Conservation (phyloP, 83 land plant species). For the Diphasiastrum complanatum region DNA sequence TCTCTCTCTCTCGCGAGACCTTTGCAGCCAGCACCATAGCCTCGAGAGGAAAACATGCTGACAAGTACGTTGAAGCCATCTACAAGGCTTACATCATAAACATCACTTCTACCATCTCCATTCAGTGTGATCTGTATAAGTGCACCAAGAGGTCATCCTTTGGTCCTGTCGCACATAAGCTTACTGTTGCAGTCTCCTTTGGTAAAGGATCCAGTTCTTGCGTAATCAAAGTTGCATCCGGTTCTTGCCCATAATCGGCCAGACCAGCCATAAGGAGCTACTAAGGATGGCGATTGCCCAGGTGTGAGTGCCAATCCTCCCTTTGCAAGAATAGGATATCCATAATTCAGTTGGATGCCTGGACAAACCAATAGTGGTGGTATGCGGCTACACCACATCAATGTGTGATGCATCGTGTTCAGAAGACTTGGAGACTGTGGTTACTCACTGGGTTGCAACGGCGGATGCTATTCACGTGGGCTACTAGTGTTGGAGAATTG, state of each 20-base stretch:
- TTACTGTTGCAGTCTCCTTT: conserved; percentile 57
- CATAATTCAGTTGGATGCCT: conserved; percentile 41
- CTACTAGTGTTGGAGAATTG: too few relatives aligned
- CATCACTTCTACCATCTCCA: conserved; percentile 32
- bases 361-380: conserved; percentile 74
- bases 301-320: conserved; percentile 48
- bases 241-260: conserved; percentile 80
- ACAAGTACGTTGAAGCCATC: conserved; percentile 75
- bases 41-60: conserved; percentile 19
- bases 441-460: too few relatives aligned
- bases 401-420: too few relatives aligned
- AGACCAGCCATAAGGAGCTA: conserved; percentile 51
- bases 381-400: too few relatives aligned
- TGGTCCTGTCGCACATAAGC: conserved; percentile 27
- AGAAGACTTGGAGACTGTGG: too few relatives aligned
- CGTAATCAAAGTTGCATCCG: conserved; percentile 45
- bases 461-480: too few relatives aligned
- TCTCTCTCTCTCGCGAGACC: too few relatives aligned
- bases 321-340: conserved; percentile 32
- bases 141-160: conserved; percentile 55
- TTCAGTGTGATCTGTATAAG: conserved; percentile 62
- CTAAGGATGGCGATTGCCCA: conserved; percentile 30
- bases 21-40: too few relatives aligned
- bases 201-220: conserved; percentile 44
- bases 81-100: conserved; percentile 77